These are phyloP conservation scores for Echinosophora koreensis DNA, from an alignment of 306 rosid genomes.

Conservation along the genomic window DNA sequence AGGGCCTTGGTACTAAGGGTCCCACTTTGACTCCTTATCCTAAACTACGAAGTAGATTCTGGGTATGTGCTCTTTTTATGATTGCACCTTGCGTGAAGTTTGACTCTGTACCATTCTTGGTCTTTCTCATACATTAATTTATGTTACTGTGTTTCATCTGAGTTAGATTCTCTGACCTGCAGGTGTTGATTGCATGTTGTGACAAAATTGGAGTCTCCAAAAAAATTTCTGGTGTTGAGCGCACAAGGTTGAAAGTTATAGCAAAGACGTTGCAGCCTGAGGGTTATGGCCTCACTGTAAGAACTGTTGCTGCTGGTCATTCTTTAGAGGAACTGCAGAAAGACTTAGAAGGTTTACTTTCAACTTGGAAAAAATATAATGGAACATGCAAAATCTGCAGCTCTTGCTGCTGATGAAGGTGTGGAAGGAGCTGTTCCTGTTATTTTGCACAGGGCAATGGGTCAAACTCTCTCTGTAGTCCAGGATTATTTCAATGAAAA, in stretches of 20 bases:
- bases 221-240: conserved; percentile 84
- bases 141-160: conserved; percentile 38
- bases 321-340: conserved; percentile 89
- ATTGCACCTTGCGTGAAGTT: conserved; percentile 33
- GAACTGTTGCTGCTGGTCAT: conserved; percentile 97
- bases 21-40: conserved; percentile 91
- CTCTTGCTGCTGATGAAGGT: conserved; percentile 99
- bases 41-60: conserved; percentile 91
- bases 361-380: conserved; percentile 87
- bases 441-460: conserved; percentile 90
- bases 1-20: conserved; percentile 92
- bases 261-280: conserved; percentile 95
- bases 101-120: conserved; percentile 21
- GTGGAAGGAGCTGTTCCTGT: conserved; percentile 93
- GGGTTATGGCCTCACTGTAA: conserved; percentile 95
- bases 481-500: conserved; percentile 92
- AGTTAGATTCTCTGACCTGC: conserved; percentile 57
- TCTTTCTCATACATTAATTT: conserved; percentile 37
- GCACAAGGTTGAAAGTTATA: conserved; percentile 85
- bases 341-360: conserved; percentile 85
- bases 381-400: conserved; percentile 89
- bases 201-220: conserved; percentile 86
- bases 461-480: conserved; percentile 96
- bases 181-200: conserved; percentile 77
- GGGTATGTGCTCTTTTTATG: conserved; percentile 64